phyloP scores from a whole-genome alignment of 2,329 filamentous ascomycete species.

The Aureobasidium sp. region DNA sequence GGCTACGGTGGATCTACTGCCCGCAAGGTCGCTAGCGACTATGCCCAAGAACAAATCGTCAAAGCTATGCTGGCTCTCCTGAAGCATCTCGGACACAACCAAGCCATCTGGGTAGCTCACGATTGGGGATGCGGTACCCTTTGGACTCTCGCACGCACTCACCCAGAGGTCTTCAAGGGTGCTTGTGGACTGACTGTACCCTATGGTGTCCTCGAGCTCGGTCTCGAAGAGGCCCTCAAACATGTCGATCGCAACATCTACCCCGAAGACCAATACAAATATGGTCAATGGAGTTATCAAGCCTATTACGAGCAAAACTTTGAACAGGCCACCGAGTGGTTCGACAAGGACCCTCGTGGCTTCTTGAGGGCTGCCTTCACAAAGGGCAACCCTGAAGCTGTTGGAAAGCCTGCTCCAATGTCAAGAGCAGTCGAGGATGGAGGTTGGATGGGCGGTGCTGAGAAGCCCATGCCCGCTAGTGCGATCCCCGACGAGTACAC shows the following conservation, averaged over 20 bases:
- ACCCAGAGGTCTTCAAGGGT: constrained; percentile 27
- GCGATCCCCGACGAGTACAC: constrained; percentile 25
- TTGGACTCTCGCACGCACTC: constrained; percentile 24
- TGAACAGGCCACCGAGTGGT: constrained; percentile 16
- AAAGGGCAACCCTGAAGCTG: constrained; percentile 19
- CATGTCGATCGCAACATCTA: constrained; percentile 37
- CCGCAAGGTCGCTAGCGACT: constrained; percentile 22
- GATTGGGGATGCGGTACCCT: constrained; percentile 34
- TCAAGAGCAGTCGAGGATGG: constrained; percentile 19
- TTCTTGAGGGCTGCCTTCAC: constrained; percentile 22
- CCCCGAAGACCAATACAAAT: constrained; percentile 34
- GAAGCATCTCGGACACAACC: constrained; percentile 28
- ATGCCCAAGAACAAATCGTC: constrained; percentile 24
- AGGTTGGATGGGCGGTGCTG: constrained; percentile 26
- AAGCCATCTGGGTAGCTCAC: constrained; percentile 42
- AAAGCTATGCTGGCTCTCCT: constrained; percentile 31
- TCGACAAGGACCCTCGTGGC: constrained; percentile 18
- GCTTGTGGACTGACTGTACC: constrained; percentile 30
- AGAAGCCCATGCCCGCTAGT: constrained; percentile 20
- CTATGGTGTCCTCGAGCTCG: constrained; percentile 34
- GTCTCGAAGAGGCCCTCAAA: constrained; percentile 29
- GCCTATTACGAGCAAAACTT: constrained; percentile 25
- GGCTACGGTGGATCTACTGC: constrained; percentile 29
- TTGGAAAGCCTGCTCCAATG: constrained; percentile 22
- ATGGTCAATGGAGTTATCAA: constrained; percentile 30